phyloP scores from a whole-genome alignment of 2,329 filamentous ascomycete genomes.

The Thielaviopsis cerberus region DNA sequence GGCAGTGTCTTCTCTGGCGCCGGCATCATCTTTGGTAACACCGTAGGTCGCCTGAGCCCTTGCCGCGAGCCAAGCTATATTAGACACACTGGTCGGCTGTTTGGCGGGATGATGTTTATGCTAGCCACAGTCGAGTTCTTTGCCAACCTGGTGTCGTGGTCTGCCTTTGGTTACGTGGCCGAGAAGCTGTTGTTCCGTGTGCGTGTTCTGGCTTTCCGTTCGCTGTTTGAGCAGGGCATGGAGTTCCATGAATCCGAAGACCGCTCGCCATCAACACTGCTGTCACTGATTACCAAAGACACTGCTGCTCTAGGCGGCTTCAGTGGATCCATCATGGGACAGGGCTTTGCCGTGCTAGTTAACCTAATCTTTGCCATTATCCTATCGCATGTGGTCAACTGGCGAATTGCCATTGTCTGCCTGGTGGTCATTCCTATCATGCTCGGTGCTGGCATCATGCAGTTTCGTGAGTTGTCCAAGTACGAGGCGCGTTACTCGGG shows the following conservation, averaged over 20 bases:
- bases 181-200: slow-evolving; percentile 48
- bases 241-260: slow-evolving; percentile 52
- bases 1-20: slow-evolving; percentile 35
- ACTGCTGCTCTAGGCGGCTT: slow-evolving; percentile 48
- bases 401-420: slow-evolving; percentile 59
- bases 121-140: slow-evolving; percentile 29
- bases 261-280: slow-evolving; percentile 40
- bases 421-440: slow-evolving; percentile 50
- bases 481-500: slow-evolving; percentile 45
- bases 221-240: slow-evolving; percentile 46
- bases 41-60: slow-evolving; percentile 27
- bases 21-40: slow-evolving; percentile 31
- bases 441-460: slow-evolving; percentile 50
- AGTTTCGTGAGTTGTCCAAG: slow-evolving; percentile 41
- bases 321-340: slow-evolving; percentile 52
- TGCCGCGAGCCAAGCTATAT: slow-evolving; percentile 25
- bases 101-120: slow-evolving; percentile 37
- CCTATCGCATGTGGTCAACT: slow-evolving; percentile 51
- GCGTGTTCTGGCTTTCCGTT: slow-evolving; percentile 43
- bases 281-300: slow-evolving; percentile 53
- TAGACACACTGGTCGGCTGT: slow-evolving; percentile 25
- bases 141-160: slow-evolving; percentile 38
- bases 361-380: slow-evolving; percentile 52
- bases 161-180: slow-evolving; percentile 29
- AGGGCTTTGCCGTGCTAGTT: slow-evolving; percentile 46